These are phyloP conservation scores for Hortaea sp. DNA, from an alignment of 2,329 filamentous ascomycete genomes.

Conservation along the genomic window DNA sequence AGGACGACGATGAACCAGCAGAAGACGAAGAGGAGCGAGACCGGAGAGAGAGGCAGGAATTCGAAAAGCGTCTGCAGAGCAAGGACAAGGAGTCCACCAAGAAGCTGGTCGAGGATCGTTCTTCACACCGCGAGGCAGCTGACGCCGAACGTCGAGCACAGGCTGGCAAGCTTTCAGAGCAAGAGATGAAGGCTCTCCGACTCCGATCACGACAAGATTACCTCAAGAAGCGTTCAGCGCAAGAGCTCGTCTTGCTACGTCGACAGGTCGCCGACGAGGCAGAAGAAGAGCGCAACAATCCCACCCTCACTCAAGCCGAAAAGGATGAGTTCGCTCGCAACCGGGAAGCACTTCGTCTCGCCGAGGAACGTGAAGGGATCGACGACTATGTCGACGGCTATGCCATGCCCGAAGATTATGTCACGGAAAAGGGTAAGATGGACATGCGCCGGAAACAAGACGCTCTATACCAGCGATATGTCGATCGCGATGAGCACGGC, in stretches of 20 bases:
- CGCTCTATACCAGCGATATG: constrained; percentile 79
- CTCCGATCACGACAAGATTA: constrained; percentile 85
- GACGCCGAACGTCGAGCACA: constrained; percentile 50
- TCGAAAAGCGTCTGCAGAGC: constrained; percentile 62
- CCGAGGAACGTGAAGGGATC: constrained; percentile 69
- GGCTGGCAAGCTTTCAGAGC: constrained; percentile 53
- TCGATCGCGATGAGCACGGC: constrained; percentile 77
- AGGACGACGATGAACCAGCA: constrained; percentile 12
- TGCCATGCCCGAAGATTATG: constrained; percentile 86
- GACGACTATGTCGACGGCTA: constrained; percentile 92
- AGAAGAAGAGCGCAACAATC: constrained; percentile 63
- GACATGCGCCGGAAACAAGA: constrained; percentile 81
- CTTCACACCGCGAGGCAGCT: constrained; percentile 32
- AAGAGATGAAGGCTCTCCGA: constrained; percentile 70
- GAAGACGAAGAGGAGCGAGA: constrained; percentile 46
- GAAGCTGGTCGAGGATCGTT: constrained; percentile 53
- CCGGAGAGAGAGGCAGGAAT: constrained; percentile 65
- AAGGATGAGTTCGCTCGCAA: constrained; percentile 85
- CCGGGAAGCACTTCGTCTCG: constrained; percentile 50
- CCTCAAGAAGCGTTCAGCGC: constrained; percentile 80
- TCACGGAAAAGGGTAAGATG: constrained; percentile 85
- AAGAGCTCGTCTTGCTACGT: constrained; percentile 74
- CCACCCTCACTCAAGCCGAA: constrained; percentile 64
- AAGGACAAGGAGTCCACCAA: constrained; percentile 63
- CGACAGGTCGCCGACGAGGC: constrained; percentile 86